A percentile compares a stretch with the other conserved stretches of the same genome.
Evolutionary conservation across 768 basidiomycete genomes (phyloP).

Genomic region (Phaeolepiota aurea): DNA sequence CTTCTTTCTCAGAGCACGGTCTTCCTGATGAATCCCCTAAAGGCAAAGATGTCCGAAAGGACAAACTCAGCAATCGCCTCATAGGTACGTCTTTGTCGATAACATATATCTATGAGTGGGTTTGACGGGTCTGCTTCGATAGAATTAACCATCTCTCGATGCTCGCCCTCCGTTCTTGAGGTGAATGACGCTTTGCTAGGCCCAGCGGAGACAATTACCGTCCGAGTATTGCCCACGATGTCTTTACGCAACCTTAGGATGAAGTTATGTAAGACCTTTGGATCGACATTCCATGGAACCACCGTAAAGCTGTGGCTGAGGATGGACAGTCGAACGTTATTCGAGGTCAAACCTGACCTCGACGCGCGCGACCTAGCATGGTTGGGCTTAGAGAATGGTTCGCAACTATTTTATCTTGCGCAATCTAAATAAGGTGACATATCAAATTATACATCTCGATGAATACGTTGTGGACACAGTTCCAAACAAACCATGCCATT

Average conservation of each 20-base stretch:
- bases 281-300: conserved; percentile 19
- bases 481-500: too few species aligned
- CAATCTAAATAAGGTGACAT: too few species aligned
- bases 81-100: conserved; percentile 56
- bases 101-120: conserved; percentile 2
- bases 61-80: conserved; percentile 53
- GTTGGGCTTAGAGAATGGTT: conserved; percentile 61
- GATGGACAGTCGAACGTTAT: conserved; percentile 39
- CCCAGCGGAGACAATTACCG: conserved; percentile 6
- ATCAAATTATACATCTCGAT: too few species aligned
- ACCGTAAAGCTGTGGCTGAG: conserved; percentile 45
- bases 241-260: conserved; percentile 51
- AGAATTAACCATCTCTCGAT: conserved; percentile 16
- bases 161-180: too few species aligned
- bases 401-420: conserved; percentile 26
- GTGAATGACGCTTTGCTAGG: background rate
- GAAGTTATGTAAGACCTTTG: conserved; percentile 50
- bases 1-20: conserved; percentile 45
- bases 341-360: conserved; percentile 35
- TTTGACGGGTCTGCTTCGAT: too few species aligned
- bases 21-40: conserved; percentile 29
- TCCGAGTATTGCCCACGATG: conserved; percentile 66
- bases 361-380: conserved; percentile 54
- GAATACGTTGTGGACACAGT: too few species aligned
- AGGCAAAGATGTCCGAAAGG: conserved; percentile 18